Evolutionary conservation across 176 grass and related monocot genomes (phyloP), one percentile per base, ranked within the genome.

Genomic region (Poa annua): DNA sequence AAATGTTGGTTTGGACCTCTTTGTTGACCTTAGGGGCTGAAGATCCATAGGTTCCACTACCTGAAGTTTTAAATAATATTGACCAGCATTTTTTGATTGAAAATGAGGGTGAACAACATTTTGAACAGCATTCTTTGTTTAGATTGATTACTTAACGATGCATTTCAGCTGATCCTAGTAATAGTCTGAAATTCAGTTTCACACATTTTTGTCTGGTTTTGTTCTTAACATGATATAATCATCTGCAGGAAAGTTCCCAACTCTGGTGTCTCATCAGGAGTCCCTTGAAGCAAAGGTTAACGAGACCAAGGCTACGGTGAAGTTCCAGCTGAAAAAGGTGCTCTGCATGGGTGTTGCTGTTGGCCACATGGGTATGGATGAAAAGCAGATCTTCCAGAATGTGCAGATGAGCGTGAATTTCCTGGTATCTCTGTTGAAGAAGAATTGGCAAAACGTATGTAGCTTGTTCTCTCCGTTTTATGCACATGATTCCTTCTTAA

Each of bases 281-380:
- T 91, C 94, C n/a, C 83, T 97, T 2, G 94, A 97, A 71, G 71
- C 69, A 10, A 97, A 97, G 84, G 94, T 97, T 49, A 97, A 97
- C 34, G 94, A 97, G 61, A 94, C 73, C 2, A 97, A 97, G 79
- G 94, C 94, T 25, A 97, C 87, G 6, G 87, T 97, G 48, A 97
- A 97, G 51, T 97, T 97, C 56, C 94, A 97, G 71, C 77, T 92
- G 13, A 97, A 97, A 64, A 94, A 97, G 50, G 94, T 97, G 39
- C 92, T 97, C 16, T 92, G 94, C 92, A 97, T 97, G 94, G 94
- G 94, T 64, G 94, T 94, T 81, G 94, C 89, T 0, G 94, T 94
- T 16, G 94, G 94, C 29, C 94, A 97, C 45, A 78, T 80, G 33
- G 87, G 48, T 32, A 97, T 94, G 94, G 94, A 97, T 15, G 94